These are phyloP conservation scores for Phoma sp. DNA, from an alignment of 2,329 filamentous ascomycete genomes.

Conservation along the genomic window DNA sequence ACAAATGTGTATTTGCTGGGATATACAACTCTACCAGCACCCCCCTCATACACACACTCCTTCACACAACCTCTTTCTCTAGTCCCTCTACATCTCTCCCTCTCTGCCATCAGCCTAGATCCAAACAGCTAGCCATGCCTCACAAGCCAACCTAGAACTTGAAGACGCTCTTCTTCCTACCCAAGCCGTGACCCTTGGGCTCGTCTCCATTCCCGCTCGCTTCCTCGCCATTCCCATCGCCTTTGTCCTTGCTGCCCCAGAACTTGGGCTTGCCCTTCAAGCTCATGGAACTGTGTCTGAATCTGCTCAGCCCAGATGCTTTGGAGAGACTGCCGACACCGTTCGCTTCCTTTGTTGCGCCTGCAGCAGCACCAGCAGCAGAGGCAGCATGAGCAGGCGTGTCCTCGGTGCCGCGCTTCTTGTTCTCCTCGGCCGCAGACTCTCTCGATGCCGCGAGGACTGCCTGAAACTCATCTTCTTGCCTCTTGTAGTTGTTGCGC, in stretches of 20 bases:
- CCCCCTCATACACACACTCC: neutral
- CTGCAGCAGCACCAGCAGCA: neutral
- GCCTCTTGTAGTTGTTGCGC: slow-evolving; percentile 62
- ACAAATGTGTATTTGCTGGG: neutral
- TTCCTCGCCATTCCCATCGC: slow-evolving; percentile 30
- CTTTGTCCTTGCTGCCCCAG: slow-evolving; percentile 58
- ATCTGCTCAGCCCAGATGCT: slow-evolving; percentile 63
- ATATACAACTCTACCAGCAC: neutral
- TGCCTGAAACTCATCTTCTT: slow-evolving; percentile 68
- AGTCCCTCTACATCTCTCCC: too few relatives aligned
- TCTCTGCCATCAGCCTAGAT: neutral
- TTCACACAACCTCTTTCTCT: too few relatives aligned
- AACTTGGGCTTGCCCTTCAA: slow-evolving; percentile 77
- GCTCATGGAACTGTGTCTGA: slow-evolving; percentile 76
- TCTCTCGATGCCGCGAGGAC: slow-evolving; percentile 72
- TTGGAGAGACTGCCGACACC: slow-evolving; percentile 46
- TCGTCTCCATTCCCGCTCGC: slow-evolving; percentile 30
- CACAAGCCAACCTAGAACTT: slow-evolving; percentile 24
- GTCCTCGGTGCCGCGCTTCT: slow-evolving; percentile 25
- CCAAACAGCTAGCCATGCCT: neutral
- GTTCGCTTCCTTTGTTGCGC: slow-evolving; percentile 36
- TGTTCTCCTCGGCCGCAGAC: slow-evolving; percentile 59
- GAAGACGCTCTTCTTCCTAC: slow-evolving; percentile 73
- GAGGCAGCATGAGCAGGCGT: neutral
- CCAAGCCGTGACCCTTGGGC: slow-evolving; percentile 67